Evolutionary conservation across 108 stramenopile species (phyloP).

Genomic region (Fistulifera solaris): DNA sequence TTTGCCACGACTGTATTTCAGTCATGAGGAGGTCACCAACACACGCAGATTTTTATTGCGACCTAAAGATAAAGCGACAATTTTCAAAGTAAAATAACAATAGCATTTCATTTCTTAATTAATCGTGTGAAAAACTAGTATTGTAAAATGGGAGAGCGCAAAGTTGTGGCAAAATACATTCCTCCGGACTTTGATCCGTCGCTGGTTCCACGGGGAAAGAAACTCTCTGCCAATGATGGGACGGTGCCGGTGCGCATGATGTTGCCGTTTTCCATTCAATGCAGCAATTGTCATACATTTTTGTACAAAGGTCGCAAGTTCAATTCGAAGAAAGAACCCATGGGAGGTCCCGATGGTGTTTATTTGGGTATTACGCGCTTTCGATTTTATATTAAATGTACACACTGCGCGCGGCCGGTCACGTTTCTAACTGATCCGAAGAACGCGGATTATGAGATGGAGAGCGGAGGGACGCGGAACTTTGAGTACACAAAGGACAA

Average conservation of each 20-base stretch:
- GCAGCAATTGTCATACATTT: constrained; percentile 85
- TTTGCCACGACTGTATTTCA: no score
- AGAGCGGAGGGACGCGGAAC: constrained; percentile 88
- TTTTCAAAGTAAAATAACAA: no score
- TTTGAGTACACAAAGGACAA: constrained; percentile 94
- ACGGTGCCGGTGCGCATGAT: constrained; percentile 94
- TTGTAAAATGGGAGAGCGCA: constrained; percentile 99
- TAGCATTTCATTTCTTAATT: no score
- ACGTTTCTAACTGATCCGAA: constrained; percentile 95
- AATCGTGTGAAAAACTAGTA: no score
- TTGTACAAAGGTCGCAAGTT: constrained; percentile 96
- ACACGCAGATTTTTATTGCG: no score
- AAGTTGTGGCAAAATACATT: constrained; percentile 96
- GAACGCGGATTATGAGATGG: constrained; percentile 96
- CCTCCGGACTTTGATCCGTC: constrained; percentile 94
- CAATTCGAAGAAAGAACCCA: constrained; percentile 89
- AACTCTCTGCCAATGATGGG: constrained; percentile 64
- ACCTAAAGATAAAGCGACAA: no score
- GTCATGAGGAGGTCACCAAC: no score
- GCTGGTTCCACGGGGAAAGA: constrained; percentile 82
- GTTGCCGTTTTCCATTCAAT: constrained; percentile 94
- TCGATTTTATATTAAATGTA: constrained; percentile 95
- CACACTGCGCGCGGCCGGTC: constrained; percentile 75
- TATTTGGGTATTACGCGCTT: constrained; percentile 92
- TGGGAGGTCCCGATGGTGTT: constrained; percentile 77